These are phyloP conservation scores for Wickerhamia fluorescens DNA, from an alignment of 805 yeast species.

Conservation along the genomic window DNA sequence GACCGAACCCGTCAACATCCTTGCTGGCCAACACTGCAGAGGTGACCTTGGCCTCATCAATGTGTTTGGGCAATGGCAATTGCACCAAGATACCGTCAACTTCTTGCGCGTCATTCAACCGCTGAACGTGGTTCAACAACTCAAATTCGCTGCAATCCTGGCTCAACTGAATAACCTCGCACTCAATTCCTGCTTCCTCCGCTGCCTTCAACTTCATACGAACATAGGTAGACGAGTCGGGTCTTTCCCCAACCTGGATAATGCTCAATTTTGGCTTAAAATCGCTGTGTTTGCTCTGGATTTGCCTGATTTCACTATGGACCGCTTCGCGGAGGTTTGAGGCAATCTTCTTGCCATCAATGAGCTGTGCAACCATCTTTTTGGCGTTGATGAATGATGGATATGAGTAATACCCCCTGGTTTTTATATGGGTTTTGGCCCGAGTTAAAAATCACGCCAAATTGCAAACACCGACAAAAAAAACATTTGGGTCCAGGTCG, in stretches of 20 bases:
- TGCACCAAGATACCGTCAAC: conserved; percentile 75
- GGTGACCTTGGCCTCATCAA: conserved; percentile 62
- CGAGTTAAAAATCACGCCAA: no score
- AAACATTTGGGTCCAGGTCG: no score
- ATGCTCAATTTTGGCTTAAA: conserved; percentile 64
- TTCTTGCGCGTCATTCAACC: conserved; percentile 48
- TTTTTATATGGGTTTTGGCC: no score
- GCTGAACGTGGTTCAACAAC: conserved; percentile 45
- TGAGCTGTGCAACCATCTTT: conserved; percentile 24
- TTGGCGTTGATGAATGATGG: not conserved
- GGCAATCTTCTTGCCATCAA: conserved; percentile 42
- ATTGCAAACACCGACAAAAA: no score
- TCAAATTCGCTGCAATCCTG: conserved; percentile 50
- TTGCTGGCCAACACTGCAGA: conserved; percentile 58
- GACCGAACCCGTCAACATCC: conserved; percentile 82
- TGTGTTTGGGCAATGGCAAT: conserved; percentile 66
- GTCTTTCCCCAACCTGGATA: conserved; percentile 71
- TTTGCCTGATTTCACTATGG: conserved; percentile 32
- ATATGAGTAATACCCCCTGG: no score
- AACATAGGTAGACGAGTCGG: conserved; percentile 77
- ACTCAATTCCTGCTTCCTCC: conserved; percentile 56
- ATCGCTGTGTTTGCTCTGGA: conserved; percentile 40
- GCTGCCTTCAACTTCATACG: conserved; percentile 77
- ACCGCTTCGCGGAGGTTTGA: conserved; percentile 28
- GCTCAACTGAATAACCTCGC: conserved; percentile 54